Percentiles rank a stretch among this genome's conserved stretches.
phyloP scores from a whole-genome alignment of 225 moss, liverwort and hornwort species.

The Straminergon stramineum region DNA sequence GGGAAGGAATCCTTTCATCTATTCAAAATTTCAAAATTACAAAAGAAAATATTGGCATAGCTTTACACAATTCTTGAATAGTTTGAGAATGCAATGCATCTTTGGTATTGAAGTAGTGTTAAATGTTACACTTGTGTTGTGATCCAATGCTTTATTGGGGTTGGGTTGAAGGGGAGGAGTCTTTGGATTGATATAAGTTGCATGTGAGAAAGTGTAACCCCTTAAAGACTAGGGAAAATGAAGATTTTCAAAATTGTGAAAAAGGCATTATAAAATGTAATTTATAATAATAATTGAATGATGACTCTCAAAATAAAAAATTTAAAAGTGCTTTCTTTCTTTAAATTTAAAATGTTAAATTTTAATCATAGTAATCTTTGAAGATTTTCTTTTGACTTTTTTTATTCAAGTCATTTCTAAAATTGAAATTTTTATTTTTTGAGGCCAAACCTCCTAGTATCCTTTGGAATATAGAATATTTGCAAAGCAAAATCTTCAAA shows the following conservation, averaged over 20 bases:
- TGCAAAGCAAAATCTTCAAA: background rate
- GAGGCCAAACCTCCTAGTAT: background rate
- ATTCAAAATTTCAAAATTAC: background rate
- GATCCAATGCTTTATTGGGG: background rate
- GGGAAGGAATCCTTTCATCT: background rate
- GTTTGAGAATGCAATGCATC: background rate
- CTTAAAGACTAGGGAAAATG: rapidly evolving
- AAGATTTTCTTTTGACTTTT: background rate
- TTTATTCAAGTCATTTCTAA: background rate
- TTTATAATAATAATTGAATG: background rate
- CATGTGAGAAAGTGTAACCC: background rate
- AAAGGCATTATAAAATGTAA: background rate
- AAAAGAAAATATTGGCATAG: background rate
- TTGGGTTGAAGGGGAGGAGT: rapidly evolving
- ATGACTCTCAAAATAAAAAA: no score
- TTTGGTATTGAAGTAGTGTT: background rate
- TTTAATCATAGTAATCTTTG: background rate
- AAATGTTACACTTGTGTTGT: rapidly evolving
- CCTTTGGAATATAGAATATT: background rate
- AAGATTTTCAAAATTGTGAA: background rate
- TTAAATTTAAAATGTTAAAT: rapidly evolving
- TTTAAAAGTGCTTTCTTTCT: background rate
- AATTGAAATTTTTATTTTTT: background rate
- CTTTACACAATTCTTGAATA: background rate
- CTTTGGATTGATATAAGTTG: rapidly evolving